Evolutionary conservation across 768 basidiomycete species (phyloP), one percentile per base, ranked within the genome.

Genomic region (Infundibulicybe gibba): DNA sequence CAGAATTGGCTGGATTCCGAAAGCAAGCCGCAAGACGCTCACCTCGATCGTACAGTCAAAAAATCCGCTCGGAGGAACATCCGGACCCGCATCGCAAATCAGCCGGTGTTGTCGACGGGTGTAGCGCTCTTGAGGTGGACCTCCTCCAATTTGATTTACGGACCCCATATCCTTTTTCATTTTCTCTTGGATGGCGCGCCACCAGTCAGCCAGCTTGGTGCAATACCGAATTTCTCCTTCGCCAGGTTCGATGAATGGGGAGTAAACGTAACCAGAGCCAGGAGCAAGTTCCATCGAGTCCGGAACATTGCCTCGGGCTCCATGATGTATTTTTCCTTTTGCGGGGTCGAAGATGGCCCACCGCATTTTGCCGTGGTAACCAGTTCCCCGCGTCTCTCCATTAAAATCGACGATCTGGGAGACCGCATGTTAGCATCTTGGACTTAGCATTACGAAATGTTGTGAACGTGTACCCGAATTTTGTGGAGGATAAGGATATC

Each of bases 1-100:
- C 13, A 35, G 17, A 50, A 33, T 17, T 32, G 25, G 19, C 13
- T 30, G 13, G 31, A 31, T 41, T 33, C 6, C 16, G 6, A 43
- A 25, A 34, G 16, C 20, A 25, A 25, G 35, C 8, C 14, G 3
- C 5, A 31, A 32, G 31, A 6, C 32, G 39, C 68, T 53, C 51
- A 83, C 84, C 70, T 85, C 78, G 13, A 81, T 69, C 0, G 79
- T 82, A 41, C 82, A 84, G 45, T 85, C 71, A 57, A 85, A 84
- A 58, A 73, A 85, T 1, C 79, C 77, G 16, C 49, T 42, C 2
- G 77, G 77, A 10, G 61, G 60, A 15, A 65, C 62, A 41, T 69
- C 56, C 1, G 80, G 78, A 8, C 67, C 67, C 11, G 69, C 71
- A 38, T 82, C 77, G n/a, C 68, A 69, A 45, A 84, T 66, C 14